Evolutionary conservation across 192 early-diverging fungal species (phyloP).

Genomic region (Umbelopsis sp.): DNA sequence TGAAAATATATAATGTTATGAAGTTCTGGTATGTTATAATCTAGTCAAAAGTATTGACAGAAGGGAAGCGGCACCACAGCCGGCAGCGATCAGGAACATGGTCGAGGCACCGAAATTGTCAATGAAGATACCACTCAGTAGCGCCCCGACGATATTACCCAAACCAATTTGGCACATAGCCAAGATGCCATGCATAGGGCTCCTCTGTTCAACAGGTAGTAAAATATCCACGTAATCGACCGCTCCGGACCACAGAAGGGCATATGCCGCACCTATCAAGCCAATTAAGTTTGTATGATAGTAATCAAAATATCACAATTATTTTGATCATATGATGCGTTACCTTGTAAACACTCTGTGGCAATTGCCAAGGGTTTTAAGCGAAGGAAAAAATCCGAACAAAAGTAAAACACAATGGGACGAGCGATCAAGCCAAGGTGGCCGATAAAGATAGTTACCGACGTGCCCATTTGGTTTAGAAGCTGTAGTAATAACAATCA

Average conservation of each 20-base stretch:
- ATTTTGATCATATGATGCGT: not conserved
- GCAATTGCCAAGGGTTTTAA: conserved; percentile 5
- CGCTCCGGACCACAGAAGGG: not conserved
- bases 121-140: not conserved
- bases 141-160: not conserved
- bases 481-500: not conserved
- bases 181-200: conserved; percentile 7
- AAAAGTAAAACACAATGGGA: conserved; percentile 6
- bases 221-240: not conserved
- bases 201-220: not conserved
- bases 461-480: not conserved
- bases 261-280: conserved; percentile 3
- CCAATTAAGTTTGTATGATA: too few species aligned
- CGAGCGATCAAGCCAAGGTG: not conserved
- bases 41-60: not conserved
- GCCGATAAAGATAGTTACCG: not conserved
- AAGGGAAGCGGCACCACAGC: not conserved
- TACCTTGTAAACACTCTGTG: conserved; percentile 9
- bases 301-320: not conserved
- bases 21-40: not conserved
- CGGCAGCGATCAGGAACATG: not conserved
- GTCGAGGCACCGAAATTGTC: not conserved
- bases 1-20: too few species aligned
- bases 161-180: conserved; percentile 7
- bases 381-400: not conserved